Conservation (phyloP, 805 yeast species). For the Sugiyamaella smithiae region DNA sequence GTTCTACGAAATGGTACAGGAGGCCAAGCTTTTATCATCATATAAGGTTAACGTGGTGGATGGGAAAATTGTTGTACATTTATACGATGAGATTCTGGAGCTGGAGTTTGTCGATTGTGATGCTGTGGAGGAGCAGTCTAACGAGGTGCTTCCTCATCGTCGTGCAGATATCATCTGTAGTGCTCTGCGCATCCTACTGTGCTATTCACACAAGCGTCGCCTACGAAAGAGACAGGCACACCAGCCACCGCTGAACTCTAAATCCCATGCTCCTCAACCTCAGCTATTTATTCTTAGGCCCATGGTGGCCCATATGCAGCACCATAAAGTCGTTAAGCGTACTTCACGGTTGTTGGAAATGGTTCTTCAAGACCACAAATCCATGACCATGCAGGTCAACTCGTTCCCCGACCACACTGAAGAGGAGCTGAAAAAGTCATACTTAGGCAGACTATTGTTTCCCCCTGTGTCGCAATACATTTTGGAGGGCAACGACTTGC, state of each 20-base stretch:
- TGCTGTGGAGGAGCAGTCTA: slow-evolving; percentile 36
- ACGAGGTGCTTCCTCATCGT: slow-evolving; percentile 32
- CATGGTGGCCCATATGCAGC: slow-evolving; percentile 33
- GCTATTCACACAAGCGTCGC: slow-evolving; percentile 53
- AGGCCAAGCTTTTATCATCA: slow-evolving; percentile 66
- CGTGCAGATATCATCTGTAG: slow-evolving; percentile 53
- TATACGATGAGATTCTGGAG: slow-evolving; percentile 65
- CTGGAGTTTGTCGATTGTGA: slow-evolving; percentile 53
- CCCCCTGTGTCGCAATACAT: slow-evolving; percentile 25
- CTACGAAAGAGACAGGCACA: slow-evolving; percentile 32
- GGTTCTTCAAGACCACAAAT: slow-evolving; percentile 21
- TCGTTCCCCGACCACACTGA: slow-evolving; percentile 7
- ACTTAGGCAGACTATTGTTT: slow-evolving; percentile 24
- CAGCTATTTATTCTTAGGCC: slow-evolving; percentile 31
- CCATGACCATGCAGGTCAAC: slow-evolving; percentile 16
- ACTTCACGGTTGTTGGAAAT: slow-evolving; percentile 24
- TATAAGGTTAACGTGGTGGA: slow-evolving; percentile 66
- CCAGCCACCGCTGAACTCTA: slow-evolving; percentile 17
- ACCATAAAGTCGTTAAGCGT: slow-evolving; percentile 25
- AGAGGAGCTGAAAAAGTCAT: slow-evolving; percentile 9
- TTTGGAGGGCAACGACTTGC: slow-evolving; percentile 10
- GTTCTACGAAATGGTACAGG: slow-evolving; percentile 71
- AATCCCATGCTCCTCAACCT: slow-evolving; percentile 11
- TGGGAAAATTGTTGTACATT: slow-evolving; percentile 62
- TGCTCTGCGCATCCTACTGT: slow-evolving; percentile 58